Percentiles rank a stretch among this genome's conserved stretches.
phyloP scores from a whole-genome alignment of 441 rosid species.

The Pelargonium fulgidum region DNA sequence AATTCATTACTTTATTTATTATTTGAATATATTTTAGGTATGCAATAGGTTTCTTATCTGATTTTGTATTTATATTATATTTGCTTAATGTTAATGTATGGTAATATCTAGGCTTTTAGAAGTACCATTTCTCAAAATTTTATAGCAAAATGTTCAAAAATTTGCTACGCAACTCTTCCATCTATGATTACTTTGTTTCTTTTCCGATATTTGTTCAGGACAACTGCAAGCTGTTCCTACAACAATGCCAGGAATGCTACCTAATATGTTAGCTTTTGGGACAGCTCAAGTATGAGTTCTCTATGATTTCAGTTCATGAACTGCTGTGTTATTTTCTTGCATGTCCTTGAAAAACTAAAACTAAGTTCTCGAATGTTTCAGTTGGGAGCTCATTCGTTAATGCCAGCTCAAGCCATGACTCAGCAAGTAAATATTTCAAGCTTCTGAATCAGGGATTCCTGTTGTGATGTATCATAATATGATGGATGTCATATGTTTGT shows the following conservation, averaged over 20 bases:
- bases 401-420: slow-evolving; percentile 34
- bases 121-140: slow-evolving; percentile 6
- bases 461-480: neutral
- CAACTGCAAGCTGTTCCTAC: slow-evolving; percentile 22
- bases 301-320: neutral
- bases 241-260: slow-evolving; percentile 22
- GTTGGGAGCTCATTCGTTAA: slow-evolving; percentile 28
- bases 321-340: slow-evolving; percentile 1
- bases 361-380: slow-evolving; percentile 7
- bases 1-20: slow-evolving; percentile 23
- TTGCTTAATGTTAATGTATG: neutral
- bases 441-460: neutral
- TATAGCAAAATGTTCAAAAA: neutral
- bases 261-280: slow-evolving; percentile 27
- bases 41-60: slow-evolving; percentile 19
- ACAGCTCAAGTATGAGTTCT: slow-evolving; percentile 23
- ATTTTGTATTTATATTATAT: slow-evolving; percentile 8
- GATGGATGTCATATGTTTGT: slow-evolving; percentile 9
- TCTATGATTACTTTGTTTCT: neutral
- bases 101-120: slow-evolving; percentile 11
- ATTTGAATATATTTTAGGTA: slow-evolving; percentile 24
- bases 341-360: neutral
- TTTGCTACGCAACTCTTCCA: neutral
- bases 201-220: slow-evolving; percentile 12
- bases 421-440: slow-evolving; percentile 22